Evolutionary conservation across 2,329 filamentous ascomycete genomes (phyloP).

Genomic region (Penicillium sp.): DNA sequence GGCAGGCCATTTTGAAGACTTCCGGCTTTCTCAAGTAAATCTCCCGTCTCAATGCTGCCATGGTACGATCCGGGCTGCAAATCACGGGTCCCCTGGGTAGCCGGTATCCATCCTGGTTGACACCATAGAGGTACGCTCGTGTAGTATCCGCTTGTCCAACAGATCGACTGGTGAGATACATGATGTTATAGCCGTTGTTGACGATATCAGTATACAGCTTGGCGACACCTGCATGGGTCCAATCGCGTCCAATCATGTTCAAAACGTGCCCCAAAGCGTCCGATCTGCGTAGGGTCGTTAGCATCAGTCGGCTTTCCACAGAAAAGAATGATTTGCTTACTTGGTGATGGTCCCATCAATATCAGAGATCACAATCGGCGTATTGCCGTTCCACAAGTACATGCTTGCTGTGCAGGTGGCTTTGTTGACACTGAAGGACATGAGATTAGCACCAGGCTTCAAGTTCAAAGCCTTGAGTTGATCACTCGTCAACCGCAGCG

Average conservation of each 20-base stretch:
- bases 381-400: conserved; percentile 89
- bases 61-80: conserved; percentile 89
- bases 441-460: conserved; percentile 80
- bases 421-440: conserved; percentile 95
- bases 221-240: conserved; percentile 94
- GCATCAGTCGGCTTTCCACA: not conserved
- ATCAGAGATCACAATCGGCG: conserved; percentile 94
- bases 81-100: conserved; percentile 91
- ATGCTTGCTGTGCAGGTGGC: conserved; percentile 90
- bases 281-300: conserved; percentile 50
- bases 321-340: conserved; percentile 31
- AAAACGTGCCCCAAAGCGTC: conserved; percentile 91
- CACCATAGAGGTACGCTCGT: conserved; percentile 81
- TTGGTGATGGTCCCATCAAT: conserved; percentile 99
- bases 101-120: conserved; percentile 81
- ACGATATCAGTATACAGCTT: conserved; percentile 96
- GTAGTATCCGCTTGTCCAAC: conserved; percentile 93
- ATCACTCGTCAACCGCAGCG: conserved; percentile 87
- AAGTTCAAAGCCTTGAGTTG: conserved; percentile 84
- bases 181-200: conserved; percentile 96
- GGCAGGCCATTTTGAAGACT: conserved; percentile 98
- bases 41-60: conserved; percentile 86
- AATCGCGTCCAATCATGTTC: conserved; percentile 95
- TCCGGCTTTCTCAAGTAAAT: conserved; percentile 95
- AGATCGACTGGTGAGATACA: conserved; percentile 92